Evolutionary conservation across 129 eudicot genomes (phyloP).

Genomic region (sunflower (Helianthus annuus)): HanXRQr2.0-SUNRISE NC_035447.2:116422761-116423260

Average conservation of each 20-base stretch:
- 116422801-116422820: background rate
- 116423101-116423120: conserved; percentile 7
- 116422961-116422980: conserved; percentile 3
- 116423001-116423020: conserved; percentile 19
- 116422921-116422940: background rate
- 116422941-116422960: conserved; percentile 19
- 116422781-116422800: conserved; percentile 8
- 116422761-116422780: conserved; percentile 13
- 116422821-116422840: conserved; percentile 10
- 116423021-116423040: conserved; percentile 16
- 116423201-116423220: conserved; percentile 9
- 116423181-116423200: background rate
- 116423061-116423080: conserved; percentile 20
- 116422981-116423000: conserved; percentile 15
- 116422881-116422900: background rate
- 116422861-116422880: conserved; percentile 18
- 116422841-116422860: conserved; percentile 4
- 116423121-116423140: conserved; percentile 6
- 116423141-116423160: background rate
- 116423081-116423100: conserved; percentile 11
- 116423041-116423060: conserved; percentile 10
- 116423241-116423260: conserved; percentile 5
- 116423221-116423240: conserved; percentile 16
- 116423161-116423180: background rate
- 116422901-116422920: background rate